Evolutionary conservation across 768 basidiomycete species (phyloP).

Genomic region (Erythrobasidium yunnanense): DNA sequence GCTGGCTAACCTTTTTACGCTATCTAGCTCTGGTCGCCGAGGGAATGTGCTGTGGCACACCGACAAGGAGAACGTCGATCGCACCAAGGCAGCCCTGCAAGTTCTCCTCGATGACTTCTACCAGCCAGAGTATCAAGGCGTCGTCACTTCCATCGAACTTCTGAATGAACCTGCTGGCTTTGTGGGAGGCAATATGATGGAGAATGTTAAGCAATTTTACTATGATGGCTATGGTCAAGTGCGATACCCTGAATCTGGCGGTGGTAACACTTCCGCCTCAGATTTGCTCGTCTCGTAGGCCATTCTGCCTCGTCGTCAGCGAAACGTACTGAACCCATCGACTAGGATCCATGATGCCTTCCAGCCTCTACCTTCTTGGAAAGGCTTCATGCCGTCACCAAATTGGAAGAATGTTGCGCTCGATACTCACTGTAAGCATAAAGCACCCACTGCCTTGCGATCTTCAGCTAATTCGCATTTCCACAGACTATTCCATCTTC

Average conservation of each 20-base stretch:
- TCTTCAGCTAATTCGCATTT: too few species aligned
- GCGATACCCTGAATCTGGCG: background rate
- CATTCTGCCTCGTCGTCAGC: background rate
- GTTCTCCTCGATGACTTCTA: constrained; percentile 27
- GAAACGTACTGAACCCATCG: too few species aligned
- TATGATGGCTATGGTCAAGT: constrained; percentile 25
- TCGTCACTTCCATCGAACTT: constrained; percentile 27
- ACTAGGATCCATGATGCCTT: constrained; percentile 40
- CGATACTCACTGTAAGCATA: constrained; percentile 38
- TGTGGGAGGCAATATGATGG: constrained; percentile 7
- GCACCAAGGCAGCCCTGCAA: constrained; percentile 23
- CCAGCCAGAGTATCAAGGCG: constrained; percentile 2
- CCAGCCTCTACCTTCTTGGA: constrained; percentile 36
- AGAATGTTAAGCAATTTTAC: background rate
- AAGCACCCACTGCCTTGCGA: background rate
- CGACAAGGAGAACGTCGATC: constrained; percentile 14
- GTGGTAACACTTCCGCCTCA: constrained; percentile 19
- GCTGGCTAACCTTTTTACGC: background rate
- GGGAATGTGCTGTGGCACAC: constrained; percentile 23
- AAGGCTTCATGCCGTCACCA: constrained; percentile 39
- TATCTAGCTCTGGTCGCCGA: constrained; percentile 7
- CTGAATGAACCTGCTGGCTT: constrained; percentile 30
- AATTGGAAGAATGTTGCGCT: constrained; percentile 38
- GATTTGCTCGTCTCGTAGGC: constrained; percentile 22
- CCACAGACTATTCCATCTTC: constrained; percentile 32